A percentile compares a stretch with the other conserved stretches of the same genome.
phyloP scores from a whole-genome alignment of 176 grass and related monocot genomes.

The Tillandsia fasciculata region DNA sequence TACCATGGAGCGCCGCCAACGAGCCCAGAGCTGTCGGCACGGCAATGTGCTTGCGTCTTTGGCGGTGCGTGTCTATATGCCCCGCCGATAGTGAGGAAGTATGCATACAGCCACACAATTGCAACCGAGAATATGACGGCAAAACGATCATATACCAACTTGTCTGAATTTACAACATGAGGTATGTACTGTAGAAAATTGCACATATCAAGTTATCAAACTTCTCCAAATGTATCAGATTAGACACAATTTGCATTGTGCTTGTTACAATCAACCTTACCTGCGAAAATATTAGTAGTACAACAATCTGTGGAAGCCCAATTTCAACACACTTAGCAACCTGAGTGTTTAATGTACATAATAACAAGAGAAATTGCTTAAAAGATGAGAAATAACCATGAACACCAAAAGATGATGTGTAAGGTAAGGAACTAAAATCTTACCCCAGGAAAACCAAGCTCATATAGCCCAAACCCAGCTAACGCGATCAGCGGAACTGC shows the following conservation, averaged over 20 bases:
- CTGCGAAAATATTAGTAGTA: constrained; percentile 71
- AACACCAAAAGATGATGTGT: background rate
- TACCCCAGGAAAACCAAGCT: constrained; percentile 95
- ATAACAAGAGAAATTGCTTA: background rate
- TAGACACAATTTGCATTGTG: background rate
- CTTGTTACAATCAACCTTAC: constrained; percentile 19
- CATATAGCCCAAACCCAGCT: constrained; percentile 89
- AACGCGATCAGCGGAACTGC: constrained; percentile 78
- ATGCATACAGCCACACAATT: constrained; percentile 89
- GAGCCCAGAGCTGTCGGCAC: constrained; percentile 77
- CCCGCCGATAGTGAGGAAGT: constrained; percentile 75
- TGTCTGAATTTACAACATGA: constrained; percentile 37
- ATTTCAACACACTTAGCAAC: constrained; percentile 94
- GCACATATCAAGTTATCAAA: constrained; percentile 10
- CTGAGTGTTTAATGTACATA: constrained; percentile 26
- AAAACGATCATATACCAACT: constrained; percentile 48
- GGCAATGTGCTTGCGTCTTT: constrained; percentile 86
- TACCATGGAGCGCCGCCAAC: constrained; percentile 82
- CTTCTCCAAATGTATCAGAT: background rate
- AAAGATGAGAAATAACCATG: background rate
- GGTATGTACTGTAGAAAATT: constrained; percentile 51
- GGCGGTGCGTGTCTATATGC: constrained; percentile 53
- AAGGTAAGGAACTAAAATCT: constrained; percentile 11
- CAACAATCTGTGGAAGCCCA: constrained; percentile 65
- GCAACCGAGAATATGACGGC: constrained; percentile 65